Evolutionary conservation across 2,329 filamentous ascomycete genomes (phyloP).

Genomic region (Hymenotorrendiella dingleyae): DNA sequence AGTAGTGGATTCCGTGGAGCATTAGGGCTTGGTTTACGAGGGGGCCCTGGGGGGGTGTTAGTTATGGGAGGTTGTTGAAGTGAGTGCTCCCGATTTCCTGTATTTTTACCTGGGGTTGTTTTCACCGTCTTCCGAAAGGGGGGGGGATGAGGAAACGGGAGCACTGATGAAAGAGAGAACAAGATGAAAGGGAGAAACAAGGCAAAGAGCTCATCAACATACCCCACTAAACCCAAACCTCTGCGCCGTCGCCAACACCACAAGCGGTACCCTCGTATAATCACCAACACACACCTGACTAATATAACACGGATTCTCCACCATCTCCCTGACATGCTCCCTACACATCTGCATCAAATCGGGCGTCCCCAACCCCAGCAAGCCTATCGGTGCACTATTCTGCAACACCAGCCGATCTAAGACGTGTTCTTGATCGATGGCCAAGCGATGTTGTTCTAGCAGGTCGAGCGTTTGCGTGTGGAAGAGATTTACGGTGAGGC

Average conservation of each 20-base stretch:
- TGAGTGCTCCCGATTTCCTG: too few relatives aligned
- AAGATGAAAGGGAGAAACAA: too few relatives aligned
- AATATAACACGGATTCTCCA: conserved; percentile 14
- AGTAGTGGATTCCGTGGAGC: conserved; percentile 25
- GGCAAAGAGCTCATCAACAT: too few relatives aligned
- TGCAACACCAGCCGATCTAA: conserved; percentile 9
- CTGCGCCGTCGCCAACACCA: conserved; percentile 14
- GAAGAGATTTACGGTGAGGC: conserved; percentile 16
- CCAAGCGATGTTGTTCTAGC: conserved; percentile 14
- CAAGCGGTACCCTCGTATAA: conserved; percentile 7
- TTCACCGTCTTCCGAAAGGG: too few relatives aligned
- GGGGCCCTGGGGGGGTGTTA: too few relatives aligned
- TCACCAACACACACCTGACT: conserved; percentile 17
- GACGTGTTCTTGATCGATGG: conserved; percentile 1
- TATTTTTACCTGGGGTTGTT: too few relatives aligned
- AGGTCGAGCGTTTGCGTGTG: conserved; percentile 11
- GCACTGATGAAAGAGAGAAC: too few relatives aligned
- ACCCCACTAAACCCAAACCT: conserved; percentile 16
- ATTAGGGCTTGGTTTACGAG: conserved; percentile 16
- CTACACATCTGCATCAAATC: conserved; percentile 18
- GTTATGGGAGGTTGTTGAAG: too few relatives aligned
- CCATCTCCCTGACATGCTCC: conserved; percentile 22
- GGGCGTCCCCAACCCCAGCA: conserved; percentile 10
- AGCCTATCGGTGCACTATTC: conserved; percentile 19
- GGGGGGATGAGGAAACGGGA: too few relatives aligned